phyloP scores from a whole-genome alignment of 257 asterid genomes.

The Forsythia viridissima region DNA sequence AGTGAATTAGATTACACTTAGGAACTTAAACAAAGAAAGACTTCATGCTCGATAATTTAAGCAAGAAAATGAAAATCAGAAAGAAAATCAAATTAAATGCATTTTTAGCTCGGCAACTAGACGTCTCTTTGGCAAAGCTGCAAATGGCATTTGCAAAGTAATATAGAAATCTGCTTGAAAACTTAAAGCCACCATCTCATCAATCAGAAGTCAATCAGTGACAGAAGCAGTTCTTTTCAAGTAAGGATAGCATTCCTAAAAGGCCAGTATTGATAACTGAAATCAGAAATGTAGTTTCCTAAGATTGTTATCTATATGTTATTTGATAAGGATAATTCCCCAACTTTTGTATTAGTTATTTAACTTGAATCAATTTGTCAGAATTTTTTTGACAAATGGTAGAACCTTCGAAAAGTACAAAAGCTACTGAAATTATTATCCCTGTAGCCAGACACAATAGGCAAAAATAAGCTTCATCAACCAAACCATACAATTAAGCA shows the following conservation, averaged over 20 bases:
- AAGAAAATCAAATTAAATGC: background rate
- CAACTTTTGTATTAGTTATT: background rate
- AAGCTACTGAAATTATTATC: background rate
- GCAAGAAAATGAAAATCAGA: background rate
- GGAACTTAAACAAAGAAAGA: background rate
- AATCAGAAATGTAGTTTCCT: background rate
- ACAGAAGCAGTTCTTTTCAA: background rate
- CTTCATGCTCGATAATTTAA: background rate
- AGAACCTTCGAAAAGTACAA: background rate
- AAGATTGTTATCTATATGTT: too few relatives aligned
- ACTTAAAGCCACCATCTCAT: background rate
- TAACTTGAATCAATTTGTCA: background rate
- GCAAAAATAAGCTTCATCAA: slow-evolving; percentile 9
- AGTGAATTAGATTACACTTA: background rate
- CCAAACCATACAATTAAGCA: background rate
- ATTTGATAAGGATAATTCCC: background rate
- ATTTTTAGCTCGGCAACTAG: background rate
- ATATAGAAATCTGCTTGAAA: slow-evolving; percentile 3
- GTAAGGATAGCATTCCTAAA: background rate
- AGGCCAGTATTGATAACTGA: background rate
- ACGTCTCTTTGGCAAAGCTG: background rate
- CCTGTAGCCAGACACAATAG: slow-evolving; percentile 2
- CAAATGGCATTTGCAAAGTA: slow-evolving; percentile 4
- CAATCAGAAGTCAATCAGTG: too few relatives aligned
- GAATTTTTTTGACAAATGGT: background rate